Conservation (phyloP, 1,284 basidiomycete genomes). For the Puccinia hordei region DNA sequence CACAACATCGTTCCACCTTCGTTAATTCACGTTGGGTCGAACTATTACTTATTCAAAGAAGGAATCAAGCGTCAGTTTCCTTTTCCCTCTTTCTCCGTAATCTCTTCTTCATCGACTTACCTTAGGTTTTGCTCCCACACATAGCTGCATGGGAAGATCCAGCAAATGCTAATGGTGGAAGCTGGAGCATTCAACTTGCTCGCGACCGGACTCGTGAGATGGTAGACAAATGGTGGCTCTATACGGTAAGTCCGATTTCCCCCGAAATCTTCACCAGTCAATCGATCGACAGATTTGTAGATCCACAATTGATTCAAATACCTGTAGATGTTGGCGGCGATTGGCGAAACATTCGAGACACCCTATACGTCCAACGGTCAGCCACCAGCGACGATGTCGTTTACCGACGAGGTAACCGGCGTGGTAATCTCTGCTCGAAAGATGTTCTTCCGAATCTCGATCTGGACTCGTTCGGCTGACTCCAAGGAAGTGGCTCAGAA, state of each 20-base stretch:
- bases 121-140: conserved; percentile 3
- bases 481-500: conserved; percentile 66
- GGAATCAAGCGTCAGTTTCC: conserved; percentile 55
- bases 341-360: conserved; percentile 93
- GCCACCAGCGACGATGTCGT: conserved; percentile 67
- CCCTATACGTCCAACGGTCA: conserved; percentile 63
- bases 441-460: conserved; percentile 92
- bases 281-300: conserved; percentile 41
- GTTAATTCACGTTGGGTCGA: conserved; percentile 87
- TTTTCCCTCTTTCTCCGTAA: neutral
- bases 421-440: conserved; percentile 92
- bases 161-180: conserved; percentile 92
- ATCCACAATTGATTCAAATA: neutral
- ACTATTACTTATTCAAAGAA: conserved; percentile 96
- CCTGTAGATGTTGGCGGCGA: conserved; percentile 91
- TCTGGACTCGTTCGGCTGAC: conserved; percentile 78
- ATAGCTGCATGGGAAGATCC: conserved; percentile 60
- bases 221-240: conserved; percentile 96
- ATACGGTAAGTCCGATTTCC: conserved; percentile 72
- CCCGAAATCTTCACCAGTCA: conserved; percentile 15
- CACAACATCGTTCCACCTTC: conserved; percentile 99
- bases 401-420: conserved; percentile 68
- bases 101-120: neutral
- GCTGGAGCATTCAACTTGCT: conserved; percentile 97
- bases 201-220: conserved; percentile 82